Base-by-base conservation (phyloP, 495 filamentous ascomycete species). In the Amorphotheca resinae region DNA sequence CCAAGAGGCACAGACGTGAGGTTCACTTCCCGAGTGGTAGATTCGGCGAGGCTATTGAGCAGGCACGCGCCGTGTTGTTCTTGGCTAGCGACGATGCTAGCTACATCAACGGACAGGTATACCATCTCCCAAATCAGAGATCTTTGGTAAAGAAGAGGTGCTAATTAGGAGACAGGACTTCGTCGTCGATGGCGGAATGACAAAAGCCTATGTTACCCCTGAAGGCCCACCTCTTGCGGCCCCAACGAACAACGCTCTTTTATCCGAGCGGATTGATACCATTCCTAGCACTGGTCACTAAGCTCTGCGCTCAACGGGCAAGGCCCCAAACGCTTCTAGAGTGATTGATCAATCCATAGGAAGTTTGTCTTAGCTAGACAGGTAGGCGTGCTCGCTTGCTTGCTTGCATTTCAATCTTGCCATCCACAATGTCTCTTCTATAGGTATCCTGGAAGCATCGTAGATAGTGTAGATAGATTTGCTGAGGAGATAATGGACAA, bases 111-210 rank as follows among this genome's bases (percentile, higher is more conserved):
- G 91, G 84, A 2, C 64, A 72, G 46, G 53, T 56, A 45, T 22
- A 33, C 26, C 16, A 18, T 26, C 20, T 20, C 12, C 20, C 28
- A n/a, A 14, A 23, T 23, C 4, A 14, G 14, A 36, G 8, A 28
- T 31, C n/a, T 6, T 12, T 23, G 42, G 14, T 22, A 36, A 3
- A 46, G 14, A 23, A 34, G 1, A 21, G 8, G 9, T 45, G 28
- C 12, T 49, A 43, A 55, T 20, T 22, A n/a, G 14, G 15, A 30
- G 9, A 23, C 73, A 77, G 37, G 91, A 96, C 51, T 93, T 98
- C 64, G 78, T 89, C 6, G 89, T 96, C n/a, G 91, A 96, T 54
- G 89, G 89, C 32, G 91, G 91, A 20, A 84, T 98, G 84, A 89
- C 76, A 48, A 94, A 83, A 72, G 87, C 88, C 17, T 96, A 96